These are phyloP conservation scores for Domatiomyces globalis DNA, from an alignment of 2,329 filamentous ascomycete species.

Conservation along the genomic window DNA sequence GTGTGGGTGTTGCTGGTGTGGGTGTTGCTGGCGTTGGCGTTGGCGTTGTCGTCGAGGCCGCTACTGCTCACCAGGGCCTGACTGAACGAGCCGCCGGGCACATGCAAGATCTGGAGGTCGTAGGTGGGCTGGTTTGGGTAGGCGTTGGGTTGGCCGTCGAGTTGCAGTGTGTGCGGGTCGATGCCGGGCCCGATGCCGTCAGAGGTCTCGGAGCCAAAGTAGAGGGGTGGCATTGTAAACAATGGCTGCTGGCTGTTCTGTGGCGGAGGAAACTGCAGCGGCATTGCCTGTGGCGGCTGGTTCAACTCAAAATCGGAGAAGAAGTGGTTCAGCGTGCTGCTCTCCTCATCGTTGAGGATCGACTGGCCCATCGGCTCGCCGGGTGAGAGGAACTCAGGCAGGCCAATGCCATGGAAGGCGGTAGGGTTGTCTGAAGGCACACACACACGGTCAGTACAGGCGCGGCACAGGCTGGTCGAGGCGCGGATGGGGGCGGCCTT, in stretches of 20 bases:
- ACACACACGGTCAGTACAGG: background rate
- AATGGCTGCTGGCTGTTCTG: constrained; percentile 9
- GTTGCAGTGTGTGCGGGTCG: constrained; percentile 9
- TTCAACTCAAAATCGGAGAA: constrained; percentile 16
- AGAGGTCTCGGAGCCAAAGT: constrained; percentile 15
- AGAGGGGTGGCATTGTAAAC: constrained; percentile 15
- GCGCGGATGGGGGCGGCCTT: constrained; percentile 4
- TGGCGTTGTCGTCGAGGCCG: background rate
- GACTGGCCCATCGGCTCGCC: constrained; percentile 15
- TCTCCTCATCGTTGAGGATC: constrained; percentile 16
- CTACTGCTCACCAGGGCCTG: background rate
- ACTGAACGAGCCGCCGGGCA: constrained; percentile 1
- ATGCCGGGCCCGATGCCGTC: constrained; percentile 7
- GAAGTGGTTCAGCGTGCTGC: constrained; percentile 16
- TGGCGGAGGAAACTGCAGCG: constrained; percentile 4
- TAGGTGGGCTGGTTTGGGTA: background rate
- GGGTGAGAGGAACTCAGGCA: constrained; percentile 15
- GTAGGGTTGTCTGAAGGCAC: constrained; percentile 12
- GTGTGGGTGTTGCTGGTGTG: background rate
- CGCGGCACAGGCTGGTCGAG: background rate
- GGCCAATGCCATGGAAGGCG: constrained; percentile 15
- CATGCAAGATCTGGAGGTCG: constrained; percentile 1
- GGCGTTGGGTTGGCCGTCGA: constrained; percentile 6
- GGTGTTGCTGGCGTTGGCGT: background rate
- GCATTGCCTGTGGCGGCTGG: constrained; percentile 3